Percentiles rank a stretch among this genome's conserved stretches.
Conservation (phyloP, 2,329 filamentous ascomycete species). For the Penicillium sp. region DNA sequence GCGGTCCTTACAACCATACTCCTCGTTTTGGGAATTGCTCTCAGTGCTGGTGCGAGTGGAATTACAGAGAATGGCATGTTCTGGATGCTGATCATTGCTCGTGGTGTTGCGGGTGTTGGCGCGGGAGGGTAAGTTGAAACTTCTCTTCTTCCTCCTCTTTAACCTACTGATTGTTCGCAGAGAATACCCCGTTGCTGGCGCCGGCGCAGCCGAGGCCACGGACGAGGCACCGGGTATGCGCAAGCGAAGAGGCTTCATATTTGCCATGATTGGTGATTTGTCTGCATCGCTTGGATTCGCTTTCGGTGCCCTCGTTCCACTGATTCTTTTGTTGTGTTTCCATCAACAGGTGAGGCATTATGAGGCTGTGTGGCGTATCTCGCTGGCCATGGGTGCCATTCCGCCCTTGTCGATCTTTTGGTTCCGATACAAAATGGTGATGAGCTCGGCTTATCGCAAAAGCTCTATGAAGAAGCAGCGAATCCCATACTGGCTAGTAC, state of each 20-base stretch:
- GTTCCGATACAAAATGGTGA: slow-evolving; percentile 55
- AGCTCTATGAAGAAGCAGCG: slow-evolving; percentile 50
- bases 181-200: slow-evolving; percentile 58
- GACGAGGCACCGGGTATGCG: slow-evolving; percentile 51
- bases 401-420: slow-evolving; percentile 55
- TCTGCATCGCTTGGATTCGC: slow-evolving; percentile 55
- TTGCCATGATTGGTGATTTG: slow-evolving; percentile 57
- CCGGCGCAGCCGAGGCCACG: slow-evolving; percentile 52
- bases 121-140: slow-evolving; percentile 34
- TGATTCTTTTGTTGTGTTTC: slow-evolving; percentile 55
- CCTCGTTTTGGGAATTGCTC: slow-evolving; percentile 50
- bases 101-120: slow-evolving; percentile 49
- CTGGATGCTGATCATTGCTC: slow-evolving; percentile 42
- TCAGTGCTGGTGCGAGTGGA: slow-evolving; percentile 52
- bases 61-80: slow-evolving; percentile 35
- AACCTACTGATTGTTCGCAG: slow-evolving; percentile 10
- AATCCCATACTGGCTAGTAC: slow-evolving; percentile 50
- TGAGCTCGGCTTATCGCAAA: slow-evolving; percentile 52
- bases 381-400: slow-evolving; percentile 53
- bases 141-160: neutral
- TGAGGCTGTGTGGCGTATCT: slow-evolving; percentile 53
- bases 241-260: slow-evolving; percentile 56
- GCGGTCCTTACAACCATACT: slow-evolving; percentile 52
- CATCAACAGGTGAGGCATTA: slow-evolving; percentile 44
- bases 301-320: slow-evolving; percentile 51